These are phyloP conservation scores for Barnettozyma pratensis DNA, from an alignment of 805 yeast genomes.

Conservation along the genomic window DNA sequence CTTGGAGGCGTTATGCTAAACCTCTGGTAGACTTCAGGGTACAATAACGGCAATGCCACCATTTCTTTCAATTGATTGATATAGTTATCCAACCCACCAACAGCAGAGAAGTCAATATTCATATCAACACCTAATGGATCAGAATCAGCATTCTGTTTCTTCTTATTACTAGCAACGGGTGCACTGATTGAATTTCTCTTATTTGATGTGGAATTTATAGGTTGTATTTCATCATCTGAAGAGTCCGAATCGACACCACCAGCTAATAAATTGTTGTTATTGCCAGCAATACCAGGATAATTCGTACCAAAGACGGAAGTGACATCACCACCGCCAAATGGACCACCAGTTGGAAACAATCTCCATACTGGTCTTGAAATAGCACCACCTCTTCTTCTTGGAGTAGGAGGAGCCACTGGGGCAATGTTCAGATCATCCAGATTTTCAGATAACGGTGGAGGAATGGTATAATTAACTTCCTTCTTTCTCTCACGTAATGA, in stretches of 20 bases:
- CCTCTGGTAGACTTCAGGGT: constrained; percentile 88
- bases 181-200: constrained; percentile 31
- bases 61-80: constrained; percentile 92
- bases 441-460: constrained; percentile 63
- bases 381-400: constrained; percentile 33
- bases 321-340: constrained; percentile 96
- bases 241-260: constrained; percentile 50
- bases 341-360: constrained; percentile 91
- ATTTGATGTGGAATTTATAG: constrained; percentile 36
- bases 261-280: constrained; percentile 13
- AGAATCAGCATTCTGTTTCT: constrained; percentile 72
- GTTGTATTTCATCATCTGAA: constrained; percentile 55
- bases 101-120: constrained; percentile 76
- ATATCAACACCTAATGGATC: constrained; percentile 91
- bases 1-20: constrained; percentile 94
- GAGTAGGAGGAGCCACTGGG: constrained; percentile 16
- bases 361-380: constrained; percentile 53
- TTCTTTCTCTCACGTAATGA: constrained; percentile 62
- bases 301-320: constrained; percentile 73
- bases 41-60: constrained; percentile 89
- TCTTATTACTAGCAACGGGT: constrained; percentile 27
- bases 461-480: constrained; percentile 72
- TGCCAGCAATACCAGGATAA: constrained; percentile 33
- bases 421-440: constrained; percentile 19
- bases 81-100: constrained; percentile 90